phyloP scores from a whole-genome alignment of 257 asterid genomes.

The Phtheirospermum japonicum region DNA sequence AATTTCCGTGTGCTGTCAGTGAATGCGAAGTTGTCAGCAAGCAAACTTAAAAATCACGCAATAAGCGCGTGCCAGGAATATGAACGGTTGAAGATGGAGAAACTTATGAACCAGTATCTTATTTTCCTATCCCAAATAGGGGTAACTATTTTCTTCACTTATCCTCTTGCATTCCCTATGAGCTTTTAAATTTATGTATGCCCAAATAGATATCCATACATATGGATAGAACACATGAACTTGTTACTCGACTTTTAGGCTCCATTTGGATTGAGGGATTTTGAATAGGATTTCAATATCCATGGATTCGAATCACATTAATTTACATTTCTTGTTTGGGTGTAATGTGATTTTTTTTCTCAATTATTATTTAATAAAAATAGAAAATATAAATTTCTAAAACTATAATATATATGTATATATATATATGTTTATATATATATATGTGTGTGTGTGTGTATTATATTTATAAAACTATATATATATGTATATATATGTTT shows the following conservation, averaged over 20 bases:
- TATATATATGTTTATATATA: too few relatives aligned
- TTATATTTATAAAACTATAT: too few relatives aligned
- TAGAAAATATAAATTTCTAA: too few relatives aligned
- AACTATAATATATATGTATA: too few relatives aligned
- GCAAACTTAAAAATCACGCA: conserved; percentile 53
- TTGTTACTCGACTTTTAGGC: conserved; percentile 8
- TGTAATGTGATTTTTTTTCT: too few relatives aligned
- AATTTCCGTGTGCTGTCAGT: conserved; percentile 39
- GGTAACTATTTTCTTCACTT: conserved; percentile 42
- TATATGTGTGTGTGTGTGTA: too few relatives aligned
- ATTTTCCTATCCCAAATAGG: conserved; percentile 55
- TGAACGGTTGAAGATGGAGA: conserved; percentile 52
- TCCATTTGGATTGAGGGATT: too few relatives aligned
- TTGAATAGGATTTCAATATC: too few relatives aligned
- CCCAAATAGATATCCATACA: conserved; percentile 3
- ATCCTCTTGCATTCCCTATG: conserved; percentile 15
- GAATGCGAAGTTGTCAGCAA: conserved; percentile 47
- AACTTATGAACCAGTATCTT: conserved; percentile 64
- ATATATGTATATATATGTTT: too few relatives aligned
- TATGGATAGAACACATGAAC: conserved; percentile 10
- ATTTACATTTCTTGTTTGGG: too few relatives aligned
- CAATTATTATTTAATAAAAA: too few relatives aligned
- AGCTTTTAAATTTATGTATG: not conserved
- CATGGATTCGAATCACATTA: too few relatives aligned
- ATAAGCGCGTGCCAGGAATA: conserved; percentile 47